Percentiles rank a stretch among this genome's conserved stretches.
Conservation (phyloP, 768 basidiomycete genomes). For the Tricholomella constricta region DNA sequence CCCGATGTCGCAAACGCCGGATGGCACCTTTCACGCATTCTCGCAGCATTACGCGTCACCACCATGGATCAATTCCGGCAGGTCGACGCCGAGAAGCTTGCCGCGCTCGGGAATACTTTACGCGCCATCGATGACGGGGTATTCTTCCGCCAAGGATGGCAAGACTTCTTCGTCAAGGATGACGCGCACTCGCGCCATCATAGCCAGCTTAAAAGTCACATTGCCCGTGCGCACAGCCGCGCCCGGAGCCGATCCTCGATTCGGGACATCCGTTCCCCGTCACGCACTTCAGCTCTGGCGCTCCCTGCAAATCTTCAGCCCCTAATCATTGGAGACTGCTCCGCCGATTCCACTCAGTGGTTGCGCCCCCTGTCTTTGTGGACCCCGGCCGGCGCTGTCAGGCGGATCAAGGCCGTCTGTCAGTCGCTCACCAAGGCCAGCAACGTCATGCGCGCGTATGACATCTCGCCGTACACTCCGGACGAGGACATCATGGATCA, state of each 20-base stretch:
- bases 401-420: constrained; percentile 73
- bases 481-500: constrained; percentile 68
- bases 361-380: constrained; percentile 59
- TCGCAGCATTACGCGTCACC: constrained; percentile 55
- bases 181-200: constrained; percentile 29
- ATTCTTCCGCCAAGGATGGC: constrained; percentile 68
- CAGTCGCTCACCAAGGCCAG: constrained; percentile 67
- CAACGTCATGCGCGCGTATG: constrained; percentile 67
- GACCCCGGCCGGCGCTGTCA: constrained; percentile 60
- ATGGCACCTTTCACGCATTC: constrained; percentile 65
- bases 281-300: constrained; percentile 21
- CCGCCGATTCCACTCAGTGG: constrained; percentile 67
- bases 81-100: constrained; percentile 59
- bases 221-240: constrained; percentile 23
- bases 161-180: constrained; percentile 43
- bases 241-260: constrained; percentile 22
- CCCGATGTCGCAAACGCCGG: constrained; percentile 63
- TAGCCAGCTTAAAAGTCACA: constrained; percentile 27
- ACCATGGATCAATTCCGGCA: constrained; percentile 64
- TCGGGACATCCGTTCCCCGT: constrained; percentile 22
- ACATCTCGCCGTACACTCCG: constrained; percentile 61
- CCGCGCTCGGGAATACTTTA: constrained; percentile 48
- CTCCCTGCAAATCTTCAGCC: constrained; percentile 52
- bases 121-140: constrained; percentile 69
- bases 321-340: constrained; percentile 75